These are phyloP conservation scores for Phytophthora sansomeana DNA, from an alignment of 352 stramenopile species.

Conservation along the genomic window DNA sequence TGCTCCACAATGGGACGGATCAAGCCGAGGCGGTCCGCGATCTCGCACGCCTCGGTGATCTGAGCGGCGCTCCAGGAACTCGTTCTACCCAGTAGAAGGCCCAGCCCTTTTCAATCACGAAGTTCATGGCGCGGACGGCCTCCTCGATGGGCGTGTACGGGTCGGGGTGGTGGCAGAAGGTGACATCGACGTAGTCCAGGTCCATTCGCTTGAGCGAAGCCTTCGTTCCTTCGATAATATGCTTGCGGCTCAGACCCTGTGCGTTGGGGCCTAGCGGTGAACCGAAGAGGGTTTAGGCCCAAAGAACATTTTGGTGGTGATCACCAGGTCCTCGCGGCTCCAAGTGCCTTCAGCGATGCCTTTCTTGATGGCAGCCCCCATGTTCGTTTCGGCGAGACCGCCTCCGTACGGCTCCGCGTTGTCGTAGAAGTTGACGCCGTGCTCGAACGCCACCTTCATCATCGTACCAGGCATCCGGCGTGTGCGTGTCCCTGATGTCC, in stretches of 20 bases:
- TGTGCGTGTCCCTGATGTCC: conserved; percentile 21
- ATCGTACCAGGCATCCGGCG: too few relatives aligned
- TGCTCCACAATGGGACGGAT: conserved; percentile 55
- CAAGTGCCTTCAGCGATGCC: conserved; percentile 30
- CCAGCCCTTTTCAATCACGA: conserved; percentile 48
- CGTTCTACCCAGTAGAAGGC: conserved; percentile 61
- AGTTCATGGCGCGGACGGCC: conserved; percentile 8
- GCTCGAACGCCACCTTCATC: conserved; percentile 44
- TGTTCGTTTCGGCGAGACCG: conserved; percentile 43
- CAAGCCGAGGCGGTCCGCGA: conserved; percentile 44
- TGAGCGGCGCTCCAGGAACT: conserved; percentile 51
- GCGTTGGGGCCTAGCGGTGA: conserved; percentile 11
- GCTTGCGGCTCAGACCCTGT: conserved; percentile 38
- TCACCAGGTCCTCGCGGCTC: conserved; percentile 53
- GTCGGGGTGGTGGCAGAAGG: conserved; percentile 50
- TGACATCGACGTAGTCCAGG: conserved; percentile 55
- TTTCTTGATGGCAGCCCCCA: conserved; percentile 45
- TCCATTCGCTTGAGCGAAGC: conserved; percentile 50
- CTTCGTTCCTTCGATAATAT: conserved; percentile 48
- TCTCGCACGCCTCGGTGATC: conserved; percentile 54
- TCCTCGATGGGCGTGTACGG: conserved; percentile 40
- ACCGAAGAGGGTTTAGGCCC: conserved; percentile 23
- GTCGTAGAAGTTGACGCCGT: conserved; percentile 75
- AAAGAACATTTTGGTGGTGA: conserved; percentile 72
- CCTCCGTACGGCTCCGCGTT: conserved; percentile 37